Evolutionary conservation across 2,329 filamentous ascomycete species (phyloP).

Genomic region (Lasiodiplodia citricola): DNA sequence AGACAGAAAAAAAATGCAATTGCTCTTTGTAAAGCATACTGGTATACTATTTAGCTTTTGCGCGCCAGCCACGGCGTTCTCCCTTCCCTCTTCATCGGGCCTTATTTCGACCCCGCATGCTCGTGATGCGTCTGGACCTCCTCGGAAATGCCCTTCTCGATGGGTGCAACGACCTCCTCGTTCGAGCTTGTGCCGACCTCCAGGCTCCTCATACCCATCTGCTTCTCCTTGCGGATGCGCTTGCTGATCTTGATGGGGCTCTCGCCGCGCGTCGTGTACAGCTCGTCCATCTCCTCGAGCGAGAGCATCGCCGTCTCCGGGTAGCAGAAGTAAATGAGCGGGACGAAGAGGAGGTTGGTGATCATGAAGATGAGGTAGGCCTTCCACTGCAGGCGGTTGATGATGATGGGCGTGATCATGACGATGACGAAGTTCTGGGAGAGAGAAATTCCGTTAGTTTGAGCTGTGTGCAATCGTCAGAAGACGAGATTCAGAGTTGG

Average conservation of each 20-base stretch:
- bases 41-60: background rate
- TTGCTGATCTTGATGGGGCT: conserved; percentile 25
- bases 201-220: conserved; percentile 9
- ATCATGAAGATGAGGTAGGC: conserved; percentile 26
- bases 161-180: background rate
- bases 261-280: conserved; percentile 31
- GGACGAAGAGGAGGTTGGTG: conserved; percentile 25
- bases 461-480: background rate
- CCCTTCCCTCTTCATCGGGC: background rate
- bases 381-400: conserved; percentile 26
- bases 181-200: conserved; percentile 12
- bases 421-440: conserved; percentile 48
- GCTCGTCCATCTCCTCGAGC: conserved; percentile 43
- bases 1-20: background rate
- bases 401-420: conserved; percentile 42
- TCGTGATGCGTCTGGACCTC: conserved; percentile 6
- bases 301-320: conserved; percentile 43
- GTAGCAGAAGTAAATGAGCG: conserved; percentile 40
- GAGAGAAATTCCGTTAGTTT: background rate
- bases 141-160: conserved; percentile 10
- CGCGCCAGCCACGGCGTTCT: background rate
- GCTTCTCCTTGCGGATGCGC: conserved; percentile 21
- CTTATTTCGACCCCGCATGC: background rate
- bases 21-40: background rate
- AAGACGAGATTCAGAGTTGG: background rate